These are phyloP conservation scores for Ophiostoma triangulosporum DNA, from an alignment of 2,329 filamentous ascomycete species.

Conservation along the genomic window DNA sequence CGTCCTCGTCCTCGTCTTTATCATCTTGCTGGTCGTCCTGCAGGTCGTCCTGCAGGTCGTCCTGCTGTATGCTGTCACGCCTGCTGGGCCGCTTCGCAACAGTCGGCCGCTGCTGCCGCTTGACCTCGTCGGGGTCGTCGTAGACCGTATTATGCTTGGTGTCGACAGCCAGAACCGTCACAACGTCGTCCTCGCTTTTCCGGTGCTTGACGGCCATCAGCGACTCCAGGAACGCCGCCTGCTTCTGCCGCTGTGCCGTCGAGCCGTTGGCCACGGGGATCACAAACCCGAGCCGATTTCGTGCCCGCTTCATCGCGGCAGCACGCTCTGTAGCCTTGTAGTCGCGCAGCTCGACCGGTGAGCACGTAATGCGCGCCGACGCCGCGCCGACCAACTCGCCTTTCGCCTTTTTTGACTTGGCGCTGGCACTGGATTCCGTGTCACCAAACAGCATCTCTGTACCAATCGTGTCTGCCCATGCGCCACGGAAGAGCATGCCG, in stretches of 20 bases:
- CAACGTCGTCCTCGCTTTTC: conserved; percentile 14
- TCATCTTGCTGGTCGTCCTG: not conserved
- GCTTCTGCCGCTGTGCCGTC: conserved; percentile 11
- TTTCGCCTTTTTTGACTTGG: not conserved
- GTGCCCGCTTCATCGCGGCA: not conserved
- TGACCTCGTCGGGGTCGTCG: conserved; percentile 9
- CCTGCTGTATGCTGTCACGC: not conserved
- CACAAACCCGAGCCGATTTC: conserved; percentile 10
- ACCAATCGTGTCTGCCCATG: conserved; percentile 72
- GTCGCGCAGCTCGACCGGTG: conserved; percentile 11
- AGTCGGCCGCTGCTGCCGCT: not conserved
- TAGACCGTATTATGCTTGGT: not conserved
- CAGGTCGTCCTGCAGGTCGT: not conserved
- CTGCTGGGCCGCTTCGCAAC: not conserved
- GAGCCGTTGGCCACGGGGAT: conserved; percentile 13
- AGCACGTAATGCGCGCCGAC: conserved; percentile 12
- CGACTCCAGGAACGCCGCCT: conserved; percentile 15
- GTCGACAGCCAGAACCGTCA: conserved; percentile 15
- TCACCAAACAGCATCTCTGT: conserved; percentile 64
- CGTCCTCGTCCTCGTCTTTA: not conserved
- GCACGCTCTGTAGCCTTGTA: not conserved
- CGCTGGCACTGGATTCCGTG: not conserved
- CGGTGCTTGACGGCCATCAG: conserved; percentile 15
- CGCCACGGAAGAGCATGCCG: conserved; percentile 62
- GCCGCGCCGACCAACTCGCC: conserved; percentile 19